These are phyloP conservation scores for Sporormia fimetaria DNA, from an alignment of 495 filamentous ascomycete species.

Conservation along the genomic window DNA sequence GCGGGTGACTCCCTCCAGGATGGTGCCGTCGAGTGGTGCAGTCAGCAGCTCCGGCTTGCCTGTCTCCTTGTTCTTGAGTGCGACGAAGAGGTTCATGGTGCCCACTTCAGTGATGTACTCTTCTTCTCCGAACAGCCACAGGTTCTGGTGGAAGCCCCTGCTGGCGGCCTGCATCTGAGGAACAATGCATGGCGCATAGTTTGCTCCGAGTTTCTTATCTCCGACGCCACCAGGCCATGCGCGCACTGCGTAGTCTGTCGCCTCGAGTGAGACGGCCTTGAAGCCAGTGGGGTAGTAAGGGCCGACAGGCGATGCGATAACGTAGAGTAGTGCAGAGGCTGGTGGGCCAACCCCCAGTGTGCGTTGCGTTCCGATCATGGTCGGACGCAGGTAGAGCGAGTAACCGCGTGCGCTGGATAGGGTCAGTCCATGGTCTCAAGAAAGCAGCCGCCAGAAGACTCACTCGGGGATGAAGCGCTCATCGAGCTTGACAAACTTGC, in stretches of 20 bases:
- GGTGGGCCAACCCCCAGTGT: conserved; percentile 87
- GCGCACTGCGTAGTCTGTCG: conserved; percentile 86
- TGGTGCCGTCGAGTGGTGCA: conserved; percentile 91
- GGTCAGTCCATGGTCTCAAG: conserved; percentile 10
- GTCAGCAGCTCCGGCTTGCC: conserved; percentile 85
- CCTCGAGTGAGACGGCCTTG: conserved; percentile 89
- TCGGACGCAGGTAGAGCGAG: conserved; percentile 87
- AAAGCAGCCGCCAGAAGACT: conserved; percentile 14
- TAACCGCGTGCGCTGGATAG: conserved; percentile 55
- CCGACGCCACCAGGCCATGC: conserved; percentile 97
- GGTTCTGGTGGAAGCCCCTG: conserved; percentile 90
- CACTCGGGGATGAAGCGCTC: conserved; percentile 74
- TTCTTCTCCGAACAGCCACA: conserved; percentile 93
- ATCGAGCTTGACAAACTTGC: conserved; percentile 66
- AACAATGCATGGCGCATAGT: conserved; percentile 93
- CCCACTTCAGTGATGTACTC: conserved; percentile 93
- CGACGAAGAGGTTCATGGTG: conserved; percentile 95
- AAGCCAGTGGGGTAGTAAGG: conserved; percentile 98
- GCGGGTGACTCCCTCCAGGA: conserved; percentile 84
- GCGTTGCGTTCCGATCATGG: conserved; percentile 90
- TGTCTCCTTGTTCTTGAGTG: conserved; percentile 65
- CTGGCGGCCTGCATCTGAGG: conserved; percentile 84
- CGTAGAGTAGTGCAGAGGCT: conserved; percentile 78
- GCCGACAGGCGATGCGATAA: conserved; percentile 93
- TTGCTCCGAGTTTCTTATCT: conserved; percentile 94